These are phyloP conservation scores for Alternaria postmessia DNA, from an alignment of 2,329 filamentous ascomycete genomes.

Conservation along the genomic window DNA sequence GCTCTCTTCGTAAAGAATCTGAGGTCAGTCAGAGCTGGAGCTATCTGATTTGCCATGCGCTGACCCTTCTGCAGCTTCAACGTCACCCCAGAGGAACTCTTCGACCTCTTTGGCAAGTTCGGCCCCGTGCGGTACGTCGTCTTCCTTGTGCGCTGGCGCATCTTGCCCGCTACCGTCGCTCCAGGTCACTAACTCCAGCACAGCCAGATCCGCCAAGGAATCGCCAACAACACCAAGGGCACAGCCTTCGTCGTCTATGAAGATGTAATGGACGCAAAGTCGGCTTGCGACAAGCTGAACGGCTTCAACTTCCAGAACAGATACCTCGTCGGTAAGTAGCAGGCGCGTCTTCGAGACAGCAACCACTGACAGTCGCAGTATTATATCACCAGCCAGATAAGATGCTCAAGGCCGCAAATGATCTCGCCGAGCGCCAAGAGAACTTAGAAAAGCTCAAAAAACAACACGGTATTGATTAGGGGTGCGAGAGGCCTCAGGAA, in stretches of 20 bases:
- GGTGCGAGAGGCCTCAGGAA: conserved; percentile 59
- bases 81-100: conserved; percentile 96
- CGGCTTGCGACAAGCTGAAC: conserved; percentile 99
- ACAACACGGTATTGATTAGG: conserved; percentile 96
- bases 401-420: conserved; percentile 87
- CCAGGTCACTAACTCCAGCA: conserved; percentile 30
- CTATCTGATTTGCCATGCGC: conserved; percentile 1
- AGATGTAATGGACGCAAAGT: conserved; percentile 98
- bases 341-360: conserved; percentile 5
- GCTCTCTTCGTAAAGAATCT: conserved; percentile 99
- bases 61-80: conserved; percentile 76
- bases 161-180: not conserved
- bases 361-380: conserved; percentile 54
- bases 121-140: conserved; percentile 84
- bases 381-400: conserved; percentile 81
- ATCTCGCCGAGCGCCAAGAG: conserved; percentile 91
- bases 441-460: conserved; percentile 98
- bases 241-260: conserved; percentile 99
- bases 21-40: conserved; percentile 67
- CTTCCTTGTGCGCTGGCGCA: conserved; percentile 15
- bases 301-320: conserved; percentile 99
- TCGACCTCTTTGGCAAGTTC: conserved; percentile 98
- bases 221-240: conserved; percentile 96
- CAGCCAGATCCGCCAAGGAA: conserved; percentile 98
- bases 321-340: conserved; percentile 87